Evolutionary conservation across 83 land plant species (phyloP).

Genomic region (Thuja plicata): DNA sequence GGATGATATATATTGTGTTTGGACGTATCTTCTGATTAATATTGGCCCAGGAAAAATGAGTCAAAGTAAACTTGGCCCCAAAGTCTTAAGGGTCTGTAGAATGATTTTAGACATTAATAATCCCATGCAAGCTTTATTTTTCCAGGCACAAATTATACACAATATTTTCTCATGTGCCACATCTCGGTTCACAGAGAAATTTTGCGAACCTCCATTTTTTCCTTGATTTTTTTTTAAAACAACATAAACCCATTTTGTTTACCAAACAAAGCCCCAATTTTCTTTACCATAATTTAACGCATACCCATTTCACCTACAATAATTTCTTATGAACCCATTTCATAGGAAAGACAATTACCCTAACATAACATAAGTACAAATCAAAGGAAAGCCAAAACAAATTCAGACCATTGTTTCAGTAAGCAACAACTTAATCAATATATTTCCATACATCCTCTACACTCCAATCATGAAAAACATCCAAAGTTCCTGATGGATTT

Average conservation of each 20-base stretch:
- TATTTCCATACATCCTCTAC: not conserved
- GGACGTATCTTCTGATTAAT: too few species aligned
- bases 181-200: not conserved
- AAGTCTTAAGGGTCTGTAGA: too few species aligned
- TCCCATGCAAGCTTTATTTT: too few species aligned
- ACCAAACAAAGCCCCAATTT: not conserved
- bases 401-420: not conserved
- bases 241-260: not conserved
- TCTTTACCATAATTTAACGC: not conserved
- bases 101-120: too few species aligned
- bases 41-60: too few species aligned
- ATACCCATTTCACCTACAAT: not conserved
- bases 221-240: too few species aligned
- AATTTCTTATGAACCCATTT: too few species aligned
- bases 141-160: not conserved
- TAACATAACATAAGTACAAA: too few species aligned
- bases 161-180: not conserved
- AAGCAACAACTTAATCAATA: not conserved
- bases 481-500: not conserved
- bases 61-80: too few species aligned
- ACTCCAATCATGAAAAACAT: not conserved
- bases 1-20: too few species aligned
- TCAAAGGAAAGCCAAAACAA: too few species aligned
- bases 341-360: too few species aligned
- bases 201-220: not conserved